Evolutionary conservation across 805 yeast species (phyloP), one percentile per base, ranked within the genome.

Genomic region (Kodamaea sagamina): DNA sequence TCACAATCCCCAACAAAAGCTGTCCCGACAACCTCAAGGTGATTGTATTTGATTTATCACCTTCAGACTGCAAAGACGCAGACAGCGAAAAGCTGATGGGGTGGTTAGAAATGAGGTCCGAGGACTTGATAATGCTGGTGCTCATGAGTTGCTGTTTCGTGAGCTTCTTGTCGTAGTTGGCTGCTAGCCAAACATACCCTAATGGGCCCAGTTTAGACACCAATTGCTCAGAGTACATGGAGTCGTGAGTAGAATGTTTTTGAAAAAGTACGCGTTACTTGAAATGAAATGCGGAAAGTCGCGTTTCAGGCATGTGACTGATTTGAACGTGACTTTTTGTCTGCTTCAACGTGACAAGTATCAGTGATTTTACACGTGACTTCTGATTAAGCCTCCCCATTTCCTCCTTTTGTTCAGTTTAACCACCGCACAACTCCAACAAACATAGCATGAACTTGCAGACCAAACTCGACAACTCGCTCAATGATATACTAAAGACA

Each of bases 181-280:
- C 92, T 7, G 97, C 97, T 36, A 89, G 72, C 97, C 97, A 89
- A 6, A 89, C 89, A 50, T 84, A 86, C 2, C 95, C 95, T 47
- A 89, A 69, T 1, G 96, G 96, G 2, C 96, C 95, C 57, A 82
- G 82, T 47, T 79, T 82, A 2, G 86, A 72, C 15, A 82, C 47
- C 22, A 50, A 47, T 32, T 39, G 50, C 11, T 49, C 52, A 6
- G 51, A 37, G 36, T 38, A 38, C 41, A 38, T 38, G 22, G 10
- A 11, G 6, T 3, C 16, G 34, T 6, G 17, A 9, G 10, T 12
- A 8, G 31, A 19, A 2, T 25, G 32, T 15, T 36, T 22, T 38
- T 29, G 32, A 36, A 38, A n/a, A 36, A 21, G 15, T 21, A 21
- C 24, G 24, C 24, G 24, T 21, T 21, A 8, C 6, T 21, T 8